Percentiles rank a stretch among this genome's conserved stretches.
phyloP scores from a whole-genome alignment of 148 eudicot genomes.

The Mesembryanthemum crystallinum region DNA sequence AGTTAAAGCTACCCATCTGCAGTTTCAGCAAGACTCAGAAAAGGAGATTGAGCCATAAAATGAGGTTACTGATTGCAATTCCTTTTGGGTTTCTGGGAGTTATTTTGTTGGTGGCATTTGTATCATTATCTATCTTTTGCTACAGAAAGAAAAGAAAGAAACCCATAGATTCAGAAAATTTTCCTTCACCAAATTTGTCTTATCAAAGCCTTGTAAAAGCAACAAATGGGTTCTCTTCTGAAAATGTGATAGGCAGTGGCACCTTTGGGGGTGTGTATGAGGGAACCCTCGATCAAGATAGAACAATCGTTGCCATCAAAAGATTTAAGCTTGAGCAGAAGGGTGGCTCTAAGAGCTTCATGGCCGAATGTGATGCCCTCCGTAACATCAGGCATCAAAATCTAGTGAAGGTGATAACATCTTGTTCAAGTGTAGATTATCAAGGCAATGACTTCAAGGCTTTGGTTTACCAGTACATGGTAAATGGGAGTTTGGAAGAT shows the following conservation, averaged over 20 bases:
- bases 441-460: slow-evolving; percentile 27
- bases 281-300: slow-evolving; percentile 16
- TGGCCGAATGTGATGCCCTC: slow-evolving; percentile 15
- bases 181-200: slow-evolving; percentile 12
- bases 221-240: slow-evolving; percentile 26
- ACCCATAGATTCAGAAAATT: neutral
- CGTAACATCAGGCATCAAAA: slow-evolving; percentile 18
- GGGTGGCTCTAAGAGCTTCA: slow-evolving; percentile 1
- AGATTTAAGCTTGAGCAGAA: slow-evolving; percentile 8
- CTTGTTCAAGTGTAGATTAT: slow-evolving; percentile 20
- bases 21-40: neutral
- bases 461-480: slow-evolving; percentile 21
- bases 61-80: neutral
- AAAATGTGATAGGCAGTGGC: slow-evolving; percentile 25
- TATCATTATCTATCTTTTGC: neutral
- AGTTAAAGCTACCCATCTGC: neutral
- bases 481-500: slow-evolving; percentile 20
- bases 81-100: neutral
- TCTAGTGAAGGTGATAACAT: slow-evolving; percentile 21
- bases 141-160: neutral
- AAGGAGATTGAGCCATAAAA: neutral
- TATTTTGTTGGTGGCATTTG: neutral
- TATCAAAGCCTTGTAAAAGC: slow-evolving; percentile 23
- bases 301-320: slow-evolving; percentile 7
- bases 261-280: slow-evolving; percentile 27